Conservation (phyloP, 2,329 filamentous ascomycete genomes). For the Arachnomyces sp. region DNA sequence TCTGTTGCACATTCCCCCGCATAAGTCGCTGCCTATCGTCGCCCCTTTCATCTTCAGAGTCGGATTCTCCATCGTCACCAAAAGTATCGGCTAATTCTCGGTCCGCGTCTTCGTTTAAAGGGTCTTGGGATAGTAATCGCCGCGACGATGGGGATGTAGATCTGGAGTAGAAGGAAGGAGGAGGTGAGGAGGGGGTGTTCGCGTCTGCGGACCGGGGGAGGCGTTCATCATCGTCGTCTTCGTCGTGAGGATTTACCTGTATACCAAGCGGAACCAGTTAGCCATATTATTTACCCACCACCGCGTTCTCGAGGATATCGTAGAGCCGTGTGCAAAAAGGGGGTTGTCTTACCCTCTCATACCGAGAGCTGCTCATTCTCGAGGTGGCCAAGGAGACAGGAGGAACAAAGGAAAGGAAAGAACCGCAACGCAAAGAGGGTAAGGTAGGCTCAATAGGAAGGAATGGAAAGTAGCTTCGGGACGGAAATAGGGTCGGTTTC, state of each 20-base stretch:
- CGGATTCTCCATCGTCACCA: slow-evolving; percentile 65
- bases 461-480: slow-evolving; percentile 3
- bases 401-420: slow-evolving; percentile 13
- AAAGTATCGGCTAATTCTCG: slow-evolving; percentile 88
- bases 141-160: slow-evolving; percentile 57
- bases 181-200: slow-evolving; percentile 35
- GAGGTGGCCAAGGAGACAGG: slow-evolving; percentile 14
- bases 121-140: slow-evolving; percentile 46
- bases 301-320: slow-evolving; percentile 1
- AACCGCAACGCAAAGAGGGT: slow-evolving; percentile 16
- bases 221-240: slow-evolving; percentile 31
- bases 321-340: slow-evolving; percentile 4
- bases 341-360: slow-evolving; percentile 36
- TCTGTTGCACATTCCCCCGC: slow-evolving; percentile 46
- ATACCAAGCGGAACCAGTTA: slow-evolving; percentile 8
- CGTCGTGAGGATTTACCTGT: slow-evolving; percentile 38
- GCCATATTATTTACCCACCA: slow-evolving; percentile 1
- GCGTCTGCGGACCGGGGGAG: slow-evolving; percentile 23
- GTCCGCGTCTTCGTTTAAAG: slow-evolving; percentile 53
- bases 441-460: slow-evolving; percentile 15
- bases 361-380: slow-evolving; percentile 43
- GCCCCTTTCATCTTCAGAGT: slow-evolving; percentile 56
- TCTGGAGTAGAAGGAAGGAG: slow-evolving; percentile 81
- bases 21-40: slow-evolving; percentile 84
- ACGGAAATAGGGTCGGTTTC: not conserved